Evolutionary conservation across 164 flowering plant species (phyloP).

Genomic region (Nelumbo lutea): DNA sequence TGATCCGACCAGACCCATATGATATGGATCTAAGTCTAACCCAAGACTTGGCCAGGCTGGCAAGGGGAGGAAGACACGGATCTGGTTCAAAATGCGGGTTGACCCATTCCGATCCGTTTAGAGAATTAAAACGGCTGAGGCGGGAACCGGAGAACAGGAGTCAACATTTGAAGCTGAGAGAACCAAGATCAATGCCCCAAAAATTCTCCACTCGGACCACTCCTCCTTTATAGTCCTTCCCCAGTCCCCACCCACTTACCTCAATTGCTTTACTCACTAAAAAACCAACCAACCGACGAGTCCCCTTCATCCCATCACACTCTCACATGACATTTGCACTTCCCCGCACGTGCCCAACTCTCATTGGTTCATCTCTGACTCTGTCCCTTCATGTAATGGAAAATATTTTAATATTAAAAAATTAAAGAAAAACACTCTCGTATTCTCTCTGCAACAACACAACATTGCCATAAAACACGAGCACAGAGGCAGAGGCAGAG

Average conservation of each 20-base stretch:
- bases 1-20: no score
- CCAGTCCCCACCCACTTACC: background rate
- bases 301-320: background rate
- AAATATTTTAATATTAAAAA: background rate
- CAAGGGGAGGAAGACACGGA: no score
- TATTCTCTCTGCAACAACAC: background rate
- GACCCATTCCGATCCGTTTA: no score
- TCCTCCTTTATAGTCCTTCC: background rate
- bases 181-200: conserved; percentile 6
- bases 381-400: background rate
- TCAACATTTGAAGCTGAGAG: conserved; percentile 19
- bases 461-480: conserved; percentile 5
- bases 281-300: background rate
- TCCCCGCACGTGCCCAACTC: background rate
- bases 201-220: background rate
- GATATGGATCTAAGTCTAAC: no score
- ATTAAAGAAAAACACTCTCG: background rate
- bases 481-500: background rate
- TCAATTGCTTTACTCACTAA: background rate
- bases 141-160: background rate
- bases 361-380: background rate
- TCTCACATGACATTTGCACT: conserved; percentile 1
- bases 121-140: no score
- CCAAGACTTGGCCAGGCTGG: no score
- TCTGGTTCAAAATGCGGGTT: no score